phyloP scores from a whole-genome alignment of 805 yeast genomes.

The Maudiozyma barnettii region DNA sequence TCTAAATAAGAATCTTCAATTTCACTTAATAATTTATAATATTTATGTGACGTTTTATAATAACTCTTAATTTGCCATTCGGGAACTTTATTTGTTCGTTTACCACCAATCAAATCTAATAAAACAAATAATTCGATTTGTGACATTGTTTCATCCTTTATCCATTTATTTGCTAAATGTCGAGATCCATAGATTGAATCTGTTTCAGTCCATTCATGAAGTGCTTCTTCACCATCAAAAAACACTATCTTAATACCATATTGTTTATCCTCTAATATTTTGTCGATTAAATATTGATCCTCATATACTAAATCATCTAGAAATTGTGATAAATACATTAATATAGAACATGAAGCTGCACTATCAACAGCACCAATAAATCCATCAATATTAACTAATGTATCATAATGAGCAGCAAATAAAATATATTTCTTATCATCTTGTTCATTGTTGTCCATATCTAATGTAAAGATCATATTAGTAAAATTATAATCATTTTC shows the following conservation, averaged over 20 bases:
- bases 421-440: conserved; percentile 25
- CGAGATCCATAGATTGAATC: conserved; percentile 52
- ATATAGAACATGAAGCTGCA: conserved; percentile 47
- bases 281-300: conserved; percentile 4
- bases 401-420: conserved; percentile 49
- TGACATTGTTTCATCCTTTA: conserved; percentile 16
- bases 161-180: conserved; percentile 37
- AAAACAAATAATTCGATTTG: conserved; percentile 39
- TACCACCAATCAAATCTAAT: conserved; percentile 42
- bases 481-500: conserved; percentile 31
- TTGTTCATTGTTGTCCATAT: conserved; percentile 5
- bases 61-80: conserved; percentile 28
- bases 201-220: conserved; percentile 39
- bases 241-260: conserved; percentile 40
- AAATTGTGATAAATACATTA: conserved; percentile 36
- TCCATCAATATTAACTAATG: conserved; percentile 38
- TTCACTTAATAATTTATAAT: conserved; percentile 30
- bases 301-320: conserved; percentile 12
- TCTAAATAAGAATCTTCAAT: conserved; percentile 25
- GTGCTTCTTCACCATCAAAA: conserved; percentile 56
- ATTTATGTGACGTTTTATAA: conserved; percentile 32
- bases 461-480: conserved; percentile 30
- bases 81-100: conserved; percentile 18
- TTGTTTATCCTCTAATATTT: neutral
- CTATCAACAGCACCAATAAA: conserved; percentile 54